Percentiles rank a stretch among this genome's conserved stretches.
These are phyloP conservation scores for Phaseolus coccineus DNA, from an alignment of 331 rosid species.

Conservation along the genomic window DNA sequence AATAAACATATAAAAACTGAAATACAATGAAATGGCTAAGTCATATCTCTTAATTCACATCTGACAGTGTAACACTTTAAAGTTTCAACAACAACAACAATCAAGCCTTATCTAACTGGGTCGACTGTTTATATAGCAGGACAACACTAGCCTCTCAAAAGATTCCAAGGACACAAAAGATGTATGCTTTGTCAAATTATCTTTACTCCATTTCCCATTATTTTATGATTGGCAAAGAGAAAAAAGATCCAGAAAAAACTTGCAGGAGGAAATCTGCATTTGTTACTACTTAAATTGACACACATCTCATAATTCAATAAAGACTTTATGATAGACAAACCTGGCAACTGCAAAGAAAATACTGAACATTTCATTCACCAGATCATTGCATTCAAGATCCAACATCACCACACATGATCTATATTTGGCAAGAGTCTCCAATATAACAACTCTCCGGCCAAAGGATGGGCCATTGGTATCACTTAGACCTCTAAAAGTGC, in stretches of 20 bases:
- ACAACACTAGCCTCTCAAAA: slow-evolving; percentile 33
- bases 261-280: slow-evolving; percentile 31
- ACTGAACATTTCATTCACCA: slow-evolving; percentile 92
- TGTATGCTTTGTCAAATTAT: slow-evolving; percentile 26
- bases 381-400: slow-evolving; percentile 97
- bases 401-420: slow-evolving; percentile 99
- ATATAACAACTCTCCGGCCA: slow-evolving; percentile 90
- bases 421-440: slow-evolving; percentile 97
- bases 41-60: slow-evolving; percentile 4
- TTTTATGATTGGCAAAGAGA: slow-evolving; percentile 18
- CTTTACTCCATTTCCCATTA: slow-evolving; percentile 9
- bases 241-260: slow-evolving; percentile 10
- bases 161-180: slow-evolving; percentile 33
- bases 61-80: slow-evolving; percentile 19
- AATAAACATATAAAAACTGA: slow-evolving; percentile 16
- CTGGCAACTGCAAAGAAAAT: slow-evolving; percentile 89
- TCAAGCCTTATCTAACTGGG: slow-evolving; percentile 23
- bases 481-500: slow-evolving; percentile 84
- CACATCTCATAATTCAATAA: slow-evolving; percentile 30
- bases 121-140: slow-evolving; percentile 20
- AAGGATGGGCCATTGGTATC: slow-evolving; percentile 95
- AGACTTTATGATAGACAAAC: slow-evolving; percentile 54
- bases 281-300: slow-evolving; percentile 22
- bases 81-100: slow-evolving; percentile 25
- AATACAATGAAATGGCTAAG: slow-evolving; percentile 32